Evolutionary conservation across 306 rosid species (phyloP), one percentile per base, ranked within the genome.

Genomic region (Castanea mollissima): DNA sequence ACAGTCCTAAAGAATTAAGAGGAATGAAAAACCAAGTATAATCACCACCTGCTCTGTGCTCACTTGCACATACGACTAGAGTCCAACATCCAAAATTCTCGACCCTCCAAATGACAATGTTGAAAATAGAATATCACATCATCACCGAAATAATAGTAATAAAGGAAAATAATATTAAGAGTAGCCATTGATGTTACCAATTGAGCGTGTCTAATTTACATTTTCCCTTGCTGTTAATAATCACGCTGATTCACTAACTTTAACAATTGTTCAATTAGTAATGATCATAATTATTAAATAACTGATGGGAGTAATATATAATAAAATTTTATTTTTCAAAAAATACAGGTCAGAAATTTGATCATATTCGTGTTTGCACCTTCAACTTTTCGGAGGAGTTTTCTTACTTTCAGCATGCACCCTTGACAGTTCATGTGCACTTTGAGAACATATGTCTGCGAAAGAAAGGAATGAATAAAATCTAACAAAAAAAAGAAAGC

Each of bases 371-470:
- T 56, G 4, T 41, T 56, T 27, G 23, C 29, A 90, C 91, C 92
- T 87, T 90, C 86, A 71, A 88, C 69, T 76, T 86, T 88, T 35
- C 41, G n/a, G 44, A 90, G 86, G 46, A 82, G 69, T 80, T 85
- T 87, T 82, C 68, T 81, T 8, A 84, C 89, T 88, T 75, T 88
- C 55, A 71, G 74, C 23, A 62, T 73, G 80, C 92, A 88, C n/a
- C 97, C 94, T 79, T 83, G 78, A 76, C 91, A 88, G 75, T 90
- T 82, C 13, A 92, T 75, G 81, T 86, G 88, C 65, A 88, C 90
- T 79, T 88, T 88, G 73, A 91, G 89, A 76, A 80, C 71, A 73
- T 52, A 77, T 8, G 71, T 89, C 89, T 88, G 88, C 16, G 18
- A 34, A 80, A 11, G 51, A 55, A 59, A 41, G 27, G 19, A 29